Percentiles rank a stretch among this genome's conserved stretches.
Evolutionary conservation across 495 filamentous ascomycete genomes (phyloP).

Genomic region (Astrothelium macrocarpum): DNA sequence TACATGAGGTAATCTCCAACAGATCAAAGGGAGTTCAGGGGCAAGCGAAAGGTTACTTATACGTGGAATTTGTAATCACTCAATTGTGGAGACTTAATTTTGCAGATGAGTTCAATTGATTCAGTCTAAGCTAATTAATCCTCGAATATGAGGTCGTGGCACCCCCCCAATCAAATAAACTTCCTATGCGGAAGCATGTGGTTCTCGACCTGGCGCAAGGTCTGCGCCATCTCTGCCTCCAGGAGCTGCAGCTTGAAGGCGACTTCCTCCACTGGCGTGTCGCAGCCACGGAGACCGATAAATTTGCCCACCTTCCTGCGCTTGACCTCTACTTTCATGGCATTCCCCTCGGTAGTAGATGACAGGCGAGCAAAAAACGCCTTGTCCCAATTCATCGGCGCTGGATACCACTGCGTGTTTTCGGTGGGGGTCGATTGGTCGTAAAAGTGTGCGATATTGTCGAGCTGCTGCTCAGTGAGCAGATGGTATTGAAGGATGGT

Average conservation of each 20-base stretch:
- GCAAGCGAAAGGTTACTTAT: no score
- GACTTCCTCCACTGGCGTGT: conserved; percentile 33
- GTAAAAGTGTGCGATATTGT: conserved; percentile 63
- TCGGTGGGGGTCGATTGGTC: conserved; percentile 54
- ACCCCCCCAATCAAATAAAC: background rate
- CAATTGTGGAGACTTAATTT: no score
- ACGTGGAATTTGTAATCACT: no score
- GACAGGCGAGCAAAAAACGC: conserved; percentile 21
- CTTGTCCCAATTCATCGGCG: conserved; percentile 36
- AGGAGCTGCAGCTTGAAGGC: conserved; percentile 23
- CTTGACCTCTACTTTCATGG: conserved; percentile 28
- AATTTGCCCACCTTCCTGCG: conserved; percentile 35
- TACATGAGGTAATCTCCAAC: no score
- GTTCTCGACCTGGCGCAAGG: background rate
- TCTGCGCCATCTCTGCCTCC: conserved; percentile 10
- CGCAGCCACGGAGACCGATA: conserved; percentile 33
- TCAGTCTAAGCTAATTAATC: no score
- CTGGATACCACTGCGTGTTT: conserved; percentile 55
- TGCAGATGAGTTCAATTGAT: no score
- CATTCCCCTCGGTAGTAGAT: conserved; percentile 9
- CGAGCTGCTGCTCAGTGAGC: conserved; percentile 59
- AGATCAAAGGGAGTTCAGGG: no score
- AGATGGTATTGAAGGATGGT: conserved; percentile 64
- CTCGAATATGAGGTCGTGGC: background rate
- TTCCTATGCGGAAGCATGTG: conserved; percentile 1